Evolutionary conservation across 176 grass and related monocot genomes (phyloP).

Genomic region (Guadua angustifolia): DNA sequence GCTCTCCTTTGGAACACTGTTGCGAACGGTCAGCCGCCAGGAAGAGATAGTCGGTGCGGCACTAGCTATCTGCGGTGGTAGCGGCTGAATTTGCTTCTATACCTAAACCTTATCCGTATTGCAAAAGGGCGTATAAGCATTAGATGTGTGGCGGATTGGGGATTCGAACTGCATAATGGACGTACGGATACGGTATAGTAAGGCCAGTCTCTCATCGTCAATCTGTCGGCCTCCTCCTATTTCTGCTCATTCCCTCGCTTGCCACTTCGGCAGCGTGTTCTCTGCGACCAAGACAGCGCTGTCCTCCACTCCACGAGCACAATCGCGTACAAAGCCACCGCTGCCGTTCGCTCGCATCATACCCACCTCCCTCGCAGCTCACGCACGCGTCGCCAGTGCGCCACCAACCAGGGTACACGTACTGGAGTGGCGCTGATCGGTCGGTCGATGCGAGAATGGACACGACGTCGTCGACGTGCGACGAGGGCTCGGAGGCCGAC

Average conservation of each 20-base stretch:
- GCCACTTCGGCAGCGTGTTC: constrained; percentile 41
- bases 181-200: too few relatives aligned
- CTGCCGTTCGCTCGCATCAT: constrained; percentile 2
- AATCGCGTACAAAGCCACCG: background rate
- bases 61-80: too few relatives aligned
- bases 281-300: background rate
- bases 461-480: constrained; percentile 61
- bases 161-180: too few relatives aligned
- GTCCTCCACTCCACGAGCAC: constrained; percentile 42
- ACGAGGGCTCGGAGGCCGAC: constrained; percentile 71
- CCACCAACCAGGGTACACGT: background rate
- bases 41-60: too few relatives aligned
- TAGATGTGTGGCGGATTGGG: too few relatives aligned
- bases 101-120: too few relatives aligned
- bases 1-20: too few relatives aligned
- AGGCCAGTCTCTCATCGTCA: too few relatives aligned
- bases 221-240: constrained; percentile 1
- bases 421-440: background rate
- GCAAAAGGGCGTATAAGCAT: too few relatives aligned
- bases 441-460: constrained; percentile 51
- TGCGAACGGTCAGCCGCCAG: too few relatives aligned
- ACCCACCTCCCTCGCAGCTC: background rate
- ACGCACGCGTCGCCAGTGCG: background rate
- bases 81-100: too few relatives aligned
- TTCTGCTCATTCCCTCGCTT: constrained; percentile 31